Evolutionary conservation across 768 basidiomycete species (phyloP).

Genomic region (Vararia minispora): DNA sequence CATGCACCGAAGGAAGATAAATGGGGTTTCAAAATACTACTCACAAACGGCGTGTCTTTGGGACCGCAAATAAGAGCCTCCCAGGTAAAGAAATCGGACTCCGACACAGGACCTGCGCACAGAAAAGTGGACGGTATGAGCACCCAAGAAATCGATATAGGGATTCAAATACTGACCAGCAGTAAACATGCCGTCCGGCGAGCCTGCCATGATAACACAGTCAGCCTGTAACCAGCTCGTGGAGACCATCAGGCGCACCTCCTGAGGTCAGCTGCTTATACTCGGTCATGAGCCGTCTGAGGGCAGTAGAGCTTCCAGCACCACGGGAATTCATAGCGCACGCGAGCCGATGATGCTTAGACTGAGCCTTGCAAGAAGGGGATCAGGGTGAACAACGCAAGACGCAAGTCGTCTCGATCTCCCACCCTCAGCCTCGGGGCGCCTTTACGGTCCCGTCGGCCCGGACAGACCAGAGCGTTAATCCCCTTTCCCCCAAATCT

Average conservation of each 20-base stretch:
- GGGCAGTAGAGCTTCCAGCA: slow-evolving; percentile 55
- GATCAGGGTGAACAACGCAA: too few relatives aligned
- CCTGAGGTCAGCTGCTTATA: slow-evolving; percentile 79
- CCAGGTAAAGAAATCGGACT: slow-evolving; percentile 94
- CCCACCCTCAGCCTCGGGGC: too few relatives aligned
- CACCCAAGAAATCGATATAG: background rate
- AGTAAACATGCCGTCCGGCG: slow-evolving; percentile 94
- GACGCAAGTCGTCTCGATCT: too few relatives aligned
- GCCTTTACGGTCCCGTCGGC: too few relatives aligned
- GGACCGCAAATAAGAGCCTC: slow-evolving; percentile 91
- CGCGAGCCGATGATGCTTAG: too few relatives aligned
- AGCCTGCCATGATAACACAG: slow-evolving; percentile 33
- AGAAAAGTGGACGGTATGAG: background rate
- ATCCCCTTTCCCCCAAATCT: too few relatives aligned
- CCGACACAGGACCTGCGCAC: slow-evolving; percentile 67
- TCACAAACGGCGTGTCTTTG: slow-evolving; percentile 88
- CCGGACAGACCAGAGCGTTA: too few relatives aligned
- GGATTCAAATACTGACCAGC: slow-evolving; percentile 41
- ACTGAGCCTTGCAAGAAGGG: too few relatives aligned
- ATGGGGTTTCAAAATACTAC: slow-evolving; percentile 17
- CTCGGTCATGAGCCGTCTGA: slow-evolving; percentile 85
- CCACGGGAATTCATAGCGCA: slow-evolving; percentile 39
- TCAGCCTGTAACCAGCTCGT: slow-evolving; percentile 1
- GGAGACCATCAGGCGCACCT: slow-evolving; percentile 30
- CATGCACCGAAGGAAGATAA: slow-evolving; percentile 1